Evolutionary conservation across 1,284 basidiomycete genomes (phyloP).

Genomic region (Abortiporus biennis): DNA sequence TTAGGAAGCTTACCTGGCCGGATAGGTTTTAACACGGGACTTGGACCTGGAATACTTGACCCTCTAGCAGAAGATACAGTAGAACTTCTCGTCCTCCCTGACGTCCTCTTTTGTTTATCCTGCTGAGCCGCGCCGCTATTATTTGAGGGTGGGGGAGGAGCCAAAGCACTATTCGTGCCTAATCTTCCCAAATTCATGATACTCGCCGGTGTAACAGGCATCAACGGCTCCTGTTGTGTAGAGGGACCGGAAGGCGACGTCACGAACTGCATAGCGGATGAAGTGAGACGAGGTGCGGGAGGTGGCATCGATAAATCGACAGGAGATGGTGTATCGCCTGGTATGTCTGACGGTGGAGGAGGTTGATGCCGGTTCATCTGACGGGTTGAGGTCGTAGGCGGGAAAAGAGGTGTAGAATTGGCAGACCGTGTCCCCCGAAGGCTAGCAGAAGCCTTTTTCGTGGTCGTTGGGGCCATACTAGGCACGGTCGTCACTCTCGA

Average conservation of each 20-base stretch:
- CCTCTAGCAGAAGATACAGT: neutral
- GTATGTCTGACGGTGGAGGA: constrained; percentile 19
- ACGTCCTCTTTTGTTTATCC: constrained; percentile 2
- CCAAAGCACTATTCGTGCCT: constrained; percentile 41
- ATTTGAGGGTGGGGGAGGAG: constrained; percentile 23
- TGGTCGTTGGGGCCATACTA: neutral
- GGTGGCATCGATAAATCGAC: constrained; percentile 82
- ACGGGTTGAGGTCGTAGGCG: constrained; percentile 23
- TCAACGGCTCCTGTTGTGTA: constrained; percentile 30
- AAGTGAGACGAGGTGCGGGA: constrained; percentile 45
- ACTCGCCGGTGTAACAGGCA: constrained; percentile 80
- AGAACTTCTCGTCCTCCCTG: constrained; percentile 3
- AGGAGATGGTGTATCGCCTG: constrained; percentile 69
- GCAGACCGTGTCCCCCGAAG: constrained; percentile 49
- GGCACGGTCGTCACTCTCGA: constrained; percentile 7
- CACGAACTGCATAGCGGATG: constrained; percentile 10
- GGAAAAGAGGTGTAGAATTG: constrained; percentile 57
- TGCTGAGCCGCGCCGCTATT: constrained; percentile 15
- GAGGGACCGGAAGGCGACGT: constrained; percentile 12
- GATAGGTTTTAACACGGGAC: constrained; percentile 58
- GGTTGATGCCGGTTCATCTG: constrained; percentile 7
- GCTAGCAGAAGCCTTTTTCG: constrained; percentile 11
- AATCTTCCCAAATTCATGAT: constrained; percentile 79
- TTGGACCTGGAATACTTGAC: constrained; percentile 27
- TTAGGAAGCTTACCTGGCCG: constrained; percentile 47